Evolutionary conservation across 2,329 filamentous ascomycete genomes (phyloP).

Genomic region (Aspergillus sp.): DNA sequence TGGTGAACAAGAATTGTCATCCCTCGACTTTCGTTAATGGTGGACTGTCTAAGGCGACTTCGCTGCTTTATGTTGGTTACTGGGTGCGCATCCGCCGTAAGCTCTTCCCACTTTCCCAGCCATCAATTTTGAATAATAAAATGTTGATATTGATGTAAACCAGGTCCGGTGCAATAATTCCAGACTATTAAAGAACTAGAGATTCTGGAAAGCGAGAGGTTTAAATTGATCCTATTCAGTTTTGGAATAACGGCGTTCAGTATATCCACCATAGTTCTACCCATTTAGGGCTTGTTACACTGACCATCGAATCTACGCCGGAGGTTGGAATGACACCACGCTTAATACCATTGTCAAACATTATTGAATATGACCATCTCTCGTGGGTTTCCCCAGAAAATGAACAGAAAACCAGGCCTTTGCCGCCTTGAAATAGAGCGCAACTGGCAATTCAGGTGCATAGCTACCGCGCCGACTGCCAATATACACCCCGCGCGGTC

Average conservation of each 20-base stretch:
- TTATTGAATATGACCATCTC: no score
- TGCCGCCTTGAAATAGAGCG: neutral
- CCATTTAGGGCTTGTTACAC: no score
- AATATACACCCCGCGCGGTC: neutral
- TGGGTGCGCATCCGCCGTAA: slow-evolving; percentile 20
- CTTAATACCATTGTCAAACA: no score
- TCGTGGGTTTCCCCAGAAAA: neutral
- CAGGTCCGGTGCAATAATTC: slow-evolving; percentile 29
- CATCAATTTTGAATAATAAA: no score
- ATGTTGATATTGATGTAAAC: neutral
- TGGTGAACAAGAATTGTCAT: neutral
- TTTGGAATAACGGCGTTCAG: no score
- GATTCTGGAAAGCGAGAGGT: no score
- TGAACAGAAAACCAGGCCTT: neutral
- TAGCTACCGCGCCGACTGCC: neutral
- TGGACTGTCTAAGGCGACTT: slow-evolving; percentile 30
- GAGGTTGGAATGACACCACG: no score
- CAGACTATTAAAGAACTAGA: no score
- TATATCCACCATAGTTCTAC: no score
- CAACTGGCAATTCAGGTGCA: neutral
- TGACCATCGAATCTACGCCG: no score
- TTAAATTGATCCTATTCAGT: no score
- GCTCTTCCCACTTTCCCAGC: no score
- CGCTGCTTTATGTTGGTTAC: slow-evolving; percentile 34
- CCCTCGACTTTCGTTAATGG: slow-evolving; percentile 27